These are phyloP conservation scores for Cordyceps fumosorosea DNA, from an alignment of 2,329 filamentous ascomycete genomes.

Conservation along the genomic window DNA sequence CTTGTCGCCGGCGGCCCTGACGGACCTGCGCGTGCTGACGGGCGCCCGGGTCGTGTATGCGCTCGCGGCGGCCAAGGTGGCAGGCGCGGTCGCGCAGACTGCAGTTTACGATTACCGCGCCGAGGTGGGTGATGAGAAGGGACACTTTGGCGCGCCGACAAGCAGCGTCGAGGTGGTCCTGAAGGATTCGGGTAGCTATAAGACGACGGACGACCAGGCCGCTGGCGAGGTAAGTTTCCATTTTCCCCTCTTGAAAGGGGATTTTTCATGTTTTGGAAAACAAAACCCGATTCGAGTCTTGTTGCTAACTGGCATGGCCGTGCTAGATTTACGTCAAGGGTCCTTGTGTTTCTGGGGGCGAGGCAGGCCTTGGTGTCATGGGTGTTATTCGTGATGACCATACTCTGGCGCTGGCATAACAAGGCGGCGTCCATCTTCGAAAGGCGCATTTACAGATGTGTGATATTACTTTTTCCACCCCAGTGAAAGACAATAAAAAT, in stretches of 20 bases:
- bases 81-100: slow-evolving; percentile 82
- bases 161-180: slow-evolving; percentile 74
- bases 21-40: slow-evolving; percentile 75
- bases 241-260: not conserved
- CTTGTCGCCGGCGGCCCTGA: slow-evolving; percentile 63
- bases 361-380: slow-evolving; percentile 55
- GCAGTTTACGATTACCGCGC: slow-evolving; percentile 80
- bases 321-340: slow-evolving; percentile 62
- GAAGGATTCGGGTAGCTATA: slow-evolving; percentile 52
- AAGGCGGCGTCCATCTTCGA: not conserved
- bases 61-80: slow-evolving; percentile 73
- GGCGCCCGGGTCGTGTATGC: slow-evolving; percentile 79
- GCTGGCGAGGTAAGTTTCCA: slow-evolving; percentile 54
- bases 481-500: not conserved
- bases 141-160: slow-evolving; percentile 77
- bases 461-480: not conserved
- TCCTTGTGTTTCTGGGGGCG: slow-evolving; percentile 63
- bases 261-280: not conserved
- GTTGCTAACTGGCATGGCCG: not conserved
- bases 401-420: slow-evolving; percentile 54
- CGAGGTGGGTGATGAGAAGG: slow-evolving; percentile 24
- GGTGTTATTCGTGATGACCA: slow-evolving; percentile 66
- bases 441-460: not conserved
- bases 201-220: slow-evolving; percentile 56
- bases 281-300: not conserved